Evolutionary conservation across 164 flowering plant species (phyloP), one percentile per base, ranked within the genome.

Genomic region (Platanus orientalis): DNA sequence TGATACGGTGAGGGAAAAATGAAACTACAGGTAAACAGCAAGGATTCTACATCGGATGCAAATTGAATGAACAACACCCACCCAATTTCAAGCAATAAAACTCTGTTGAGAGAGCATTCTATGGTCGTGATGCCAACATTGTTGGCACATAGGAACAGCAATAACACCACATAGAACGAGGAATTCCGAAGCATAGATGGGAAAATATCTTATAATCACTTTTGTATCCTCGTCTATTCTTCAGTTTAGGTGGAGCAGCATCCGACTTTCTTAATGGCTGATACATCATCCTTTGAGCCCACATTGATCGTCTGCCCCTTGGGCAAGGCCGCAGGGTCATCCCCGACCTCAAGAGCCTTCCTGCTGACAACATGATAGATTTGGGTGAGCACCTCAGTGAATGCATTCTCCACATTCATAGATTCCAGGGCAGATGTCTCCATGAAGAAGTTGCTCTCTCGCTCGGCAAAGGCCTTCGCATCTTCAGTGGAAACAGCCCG

Each of bases 351-450:
- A 49, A 86, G 87, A 51, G 85, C 78, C 67, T 84, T 86, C 72
- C 75, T 73, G 78, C 89, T 79, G 39, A 81, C 87, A 16, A 84
- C 85, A 34, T 68, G 83, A 53, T 82, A 74, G 54, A 81, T 84
- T 64, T 86, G 91, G 58, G 81, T 77, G 63, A 86, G 88, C 7
- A 86, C 90, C 74, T 85, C 88, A 7, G 87, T 80, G 76, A 83
- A 85, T 58, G 90, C 76, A 58, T 81, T 74, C 61, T 85, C 90
- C 4, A 85, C 88, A 67, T 85, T 85, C 75, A 80, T 32, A 21
- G 90, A 80, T 71, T 86, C 91, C 24, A 86, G 75, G 12, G 89
- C 91, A 54, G 91, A 86, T 23, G 91, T 86, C 66, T 86, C 89
- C 87, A 86, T 86, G 71, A 86, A 85, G 65, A 71, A 81, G 16